phyloP scores from a whole-genome alignment of 129 eudicot species.

The Flaveria sonorensis region DNA sequence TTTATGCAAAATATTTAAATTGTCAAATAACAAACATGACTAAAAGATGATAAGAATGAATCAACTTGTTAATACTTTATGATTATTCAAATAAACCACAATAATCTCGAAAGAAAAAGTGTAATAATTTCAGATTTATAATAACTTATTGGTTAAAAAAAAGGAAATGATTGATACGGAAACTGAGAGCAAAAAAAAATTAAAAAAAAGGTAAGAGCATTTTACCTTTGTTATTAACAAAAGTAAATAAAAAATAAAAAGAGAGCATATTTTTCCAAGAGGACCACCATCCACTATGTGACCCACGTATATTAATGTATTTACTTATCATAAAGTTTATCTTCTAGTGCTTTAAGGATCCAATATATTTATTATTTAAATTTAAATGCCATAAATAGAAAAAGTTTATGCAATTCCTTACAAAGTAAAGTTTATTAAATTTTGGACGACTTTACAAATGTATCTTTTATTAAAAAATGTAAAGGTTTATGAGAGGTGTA shows the following conservation, averaged over 20 bases:
- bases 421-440: background rate
- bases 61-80: background rate
- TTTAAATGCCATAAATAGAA: background rate
- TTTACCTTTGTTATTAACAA: background rate
- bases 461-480: background rate
- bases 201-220: background rate
- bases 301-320: constrained; percentile 12
- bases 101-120: background rate
- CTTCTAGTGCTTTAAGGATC: constrained; percentile 14
- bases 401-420: background rate
- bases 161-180: background rate
- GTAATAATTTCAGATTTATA: background rate
- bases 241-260: background rate
- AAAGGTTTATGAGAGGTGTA: background rate
- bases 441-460: background rate
- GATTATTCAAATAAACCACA: background rate
- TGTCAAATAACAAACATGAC: background rate
- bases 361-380: background rate
- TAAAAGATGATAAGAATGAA: background rate
- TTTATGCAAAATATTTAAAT: background rate
- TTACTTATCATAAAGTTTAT: constrained; percentile 1
- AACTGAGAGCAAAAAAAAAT: background rate
- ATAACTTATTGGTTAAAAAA: background rate
- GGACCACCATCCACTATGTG: constrained; percentile 27
- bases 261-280: background rate